Base-by-base conservation (phyloP, 768 basidiomycete genomes). In the Cyclocybe cylindracea region DNA sequence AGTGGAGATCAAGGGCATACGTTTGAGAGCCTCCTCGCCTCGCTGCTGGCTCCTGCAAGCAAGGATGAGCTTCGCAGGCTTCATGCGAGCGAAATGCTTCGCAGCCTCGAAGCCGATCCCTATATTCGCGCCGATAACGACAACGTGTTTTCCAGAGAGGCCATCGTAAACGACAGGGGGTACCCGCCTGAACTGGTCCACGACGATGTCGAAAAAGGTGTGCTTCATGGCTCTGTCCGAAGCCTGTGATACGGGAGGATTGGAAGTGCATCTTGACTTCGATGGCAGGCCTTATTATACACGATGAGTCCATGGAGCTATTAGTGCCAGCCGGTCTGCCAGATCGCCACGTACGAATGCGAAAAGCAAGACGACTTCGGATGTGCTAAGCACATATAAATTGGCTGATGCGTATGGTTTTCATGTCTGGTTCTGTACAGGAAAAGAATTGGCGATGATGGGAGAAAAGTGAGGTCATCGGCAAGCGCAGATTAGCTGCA, bases 71-170 rank as follows among this genome's bases (percentile, higher is more conserved):
- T 62, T 65, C 1, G 46, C 69, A n/a, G 78, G 67, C 40, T 70
- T 70, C 78, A 79, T 76, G 1, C 54, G 39, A 0, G 77, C 77
- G 36, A 80, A 75, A 48, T 79, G 74, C 49, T 72, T 76, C 6
- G 72, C 64, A 1, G 76, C 70, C 54, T 80, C 78, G 37, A 78
- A 70, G 1, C 80, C 80, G 3, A 81, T 49, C 2, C 80, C 84
- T 18, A 69, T 68, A 55, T 85, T 85, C 2, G 81, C 78, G 6
- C 72, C 74, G 24, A 73, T 69, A 18, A 85, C 72, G 16, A 83
- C 46, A n/a, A 83, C 68, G 5, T 76, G 78, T 58, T 78, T 79
- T 10, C 73, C 75, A 10, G 59, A 57, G n/a, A 82, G 65, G 51
- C 77, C 70, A 0, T 60, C 65, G 7, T 57, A 53, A 13, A 63